Base-by-base conservation (phyloP, 1,284 basidiomycete genomes). In the Puccinia hordei region DNA sequence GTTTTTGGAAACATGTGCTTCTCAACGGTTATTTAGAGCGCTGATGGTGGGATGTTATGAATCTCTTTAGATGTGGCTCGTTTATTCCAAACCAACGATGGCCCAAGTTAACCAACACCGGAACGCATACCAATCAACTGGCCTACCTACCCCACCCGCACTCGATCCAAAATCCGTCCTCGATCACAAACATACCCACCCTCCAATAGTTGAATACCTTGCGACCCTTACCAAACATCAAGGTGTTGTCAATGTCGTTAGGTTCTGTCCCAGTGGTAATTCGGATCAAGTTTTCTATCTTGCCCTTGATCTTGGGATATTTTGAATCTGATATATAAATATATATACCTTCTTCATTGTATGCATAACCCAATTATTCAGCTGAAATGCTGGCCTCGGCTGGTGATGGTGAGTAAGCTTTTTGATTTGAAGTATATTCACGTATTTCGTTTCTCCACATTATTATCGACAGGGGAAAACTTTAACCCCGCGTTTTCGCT, bases 231-330 rank as follows among this genome's bases (percentile, higher is more conserved):
- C 89, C 83, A 91, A 94, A 84, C 96, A 99, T 86, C 94, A 93
- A 15, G 94, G 93, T 30, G 91, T 95, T 6, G 96, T 99, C 82
- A 99, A 99, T 83, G 96, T 97, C 19, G 96, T 97, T 33, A 89
- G 96, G 66, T 99, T 94, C 87, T 95, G 93, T 84, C 96, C 96
- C 10, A 94, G 92, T 84, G 95, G 96, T 91, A 85, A 83, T 89
- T 87, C 49, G 53, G 46, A 49, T 76, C 24, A 3, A 77, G 49
- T 13, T 15, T 24, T 33, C 33, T 59, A 33, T 33, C 35, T n/a
- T 63, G 13, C 10, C 33, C 33, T 63, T 38, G 10, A 69, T 35
- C 41, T 69, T 30, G n/a, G 9, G 22, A 27, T 46, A n/a, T 27
- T n/a, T n/a, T n/a, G n/a, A 41, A 13, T 10, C 35, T 41, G 22